phyloP scores from a whole-genome alignment of 192 early-diverging fungal species.

The Obelidium mucronatum region DNA sequence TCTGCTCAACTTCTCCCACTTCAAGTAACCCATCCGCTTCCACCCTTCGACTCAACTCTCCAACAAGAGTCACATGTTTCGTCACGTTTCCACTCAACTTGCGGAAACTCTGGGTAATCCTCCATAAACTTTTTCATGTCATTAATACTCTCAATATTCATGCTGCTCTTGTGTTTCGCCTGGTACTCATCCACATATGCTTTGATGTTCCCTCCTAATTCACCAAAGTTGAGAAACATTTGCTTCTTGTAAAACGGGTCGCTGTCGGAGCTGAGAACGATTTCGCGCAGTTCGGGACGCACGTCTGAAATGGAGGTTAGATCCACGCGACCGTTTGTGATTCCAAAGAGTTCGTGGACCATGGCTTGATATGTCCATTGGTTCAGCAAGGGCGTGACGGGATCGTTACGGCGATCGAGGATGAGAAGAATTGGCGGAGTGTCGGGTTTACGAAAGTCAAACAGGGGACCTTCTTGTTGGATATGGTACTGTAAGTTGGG shows the following conservation, averaged over 20 bases:
- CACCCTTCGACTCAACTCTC: slow-evolving; percentile 90
- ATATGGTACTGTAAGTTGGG: slow-evolving; percentile 69
- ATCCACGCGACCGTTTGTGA: slow-evolving; percentile 91
- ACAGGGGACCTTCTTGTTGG: slow-evolving; percentile 74
- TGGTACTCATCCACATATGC: slow-evolving; percentile 95
- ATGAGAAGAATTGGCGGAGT: slow-evolving; percentile 89
- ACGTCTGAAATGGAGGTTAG: slow-evolving; percentile 81
- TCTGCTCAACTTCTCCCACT: slow-evolving; percentile 94
- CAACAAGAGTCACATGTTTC: slow-evolving; percentile 97
- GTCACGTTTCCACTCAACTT: slow-evolving; percentile 96
- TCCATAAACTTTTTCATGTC: slow-evolving; percentile 99
- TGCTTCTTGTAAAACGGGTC: slow-evolving; percentile 92
- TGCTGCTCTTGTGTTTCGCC: slow-evolving; percentile 85
- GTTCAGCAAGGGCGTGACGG: slow-evolving; percentile 89
- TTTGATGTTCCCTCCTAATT: slow-evolving; percentile 93
- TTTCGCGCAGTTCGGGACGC: slow-evolving; percentile 81
- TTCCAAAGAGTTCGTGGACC: slow-evolving; percentile 95
- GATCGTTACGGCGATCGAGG: slow-evolving; percentile 94
- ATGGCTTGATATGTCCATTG: slow-evolving; percentile 99
- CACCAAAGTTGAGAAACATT: slow-evolving; percentile 94
- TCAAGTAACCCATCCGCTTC: slow-evolving; percentile 77
- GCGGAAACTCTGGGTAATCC: slow-evolving; percentile 96
- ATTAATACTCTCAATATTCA: slow-evolving; percentile 91
- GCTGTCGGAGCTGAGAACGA: slow-evolving; percentile 84
- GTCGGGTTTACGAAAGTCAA: slow-evolving; percentile 80